These are phyloP conservation scores for Murraya paniculata DNA, from an alignment of 345 rosid genomes.

Conservation along the genomic window DNA sequence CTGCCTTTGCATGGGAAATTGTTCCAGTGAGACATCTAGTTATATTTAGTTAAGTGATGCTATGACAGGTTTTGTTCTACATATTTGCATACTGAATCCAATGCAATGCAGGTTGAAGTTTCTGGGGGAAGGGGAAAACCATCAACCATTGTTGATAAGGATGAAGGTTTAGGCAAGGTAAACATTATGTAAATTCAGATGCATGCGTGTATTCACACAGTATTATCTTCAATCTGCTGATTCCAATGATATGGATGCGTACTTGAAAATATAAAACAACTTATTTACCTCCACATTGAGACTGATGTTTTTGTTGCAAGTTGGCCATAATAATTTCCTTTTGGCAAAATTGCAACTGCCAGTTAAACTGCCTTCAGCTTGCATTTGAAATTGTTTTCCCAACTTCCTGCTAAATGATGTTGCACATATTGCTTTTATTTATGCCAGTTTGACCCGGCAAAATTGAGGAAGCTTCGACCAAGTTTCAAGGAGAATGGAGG, in stretches of 20 bases:
- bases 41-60: constrained; percentile 5
- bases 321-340: neutral
- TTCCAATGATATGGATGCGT: neutral
- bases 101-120: constrained; percentile 72
- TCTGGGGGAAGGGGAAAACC: constrained; percentile 93
- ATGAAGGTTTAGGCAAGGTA: constrained; percentile 98
- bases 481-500: constrained; percentile 96
- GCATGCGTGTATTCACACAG: neutral
- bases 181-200: neutral
- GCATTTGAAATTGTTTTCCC: neutral
- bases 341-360: neutral
- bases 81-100: neutral
- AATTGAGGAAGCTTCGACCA: constrained; percentile 89
- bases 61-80: constrained; percentile 1
- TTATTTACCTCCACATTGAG: neutral
- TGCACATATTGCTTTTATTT: constrained; percentile 8
- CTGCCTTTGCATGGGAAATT: constrained; percentile 93
- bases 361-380: neutral
- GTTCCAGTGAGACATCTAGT: constrained; percentile 56
- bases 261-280: neutral
- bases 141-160: constrained; percentile 75
- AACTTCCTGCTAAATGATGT: neutral
- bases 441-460: constrained; percentile 82
- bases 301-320: neutral
- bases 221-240: constrained; percentile 6